Conservation (phyloP, 768 basidiomycete genomes). For the Mycena leptocephala region DNA sequence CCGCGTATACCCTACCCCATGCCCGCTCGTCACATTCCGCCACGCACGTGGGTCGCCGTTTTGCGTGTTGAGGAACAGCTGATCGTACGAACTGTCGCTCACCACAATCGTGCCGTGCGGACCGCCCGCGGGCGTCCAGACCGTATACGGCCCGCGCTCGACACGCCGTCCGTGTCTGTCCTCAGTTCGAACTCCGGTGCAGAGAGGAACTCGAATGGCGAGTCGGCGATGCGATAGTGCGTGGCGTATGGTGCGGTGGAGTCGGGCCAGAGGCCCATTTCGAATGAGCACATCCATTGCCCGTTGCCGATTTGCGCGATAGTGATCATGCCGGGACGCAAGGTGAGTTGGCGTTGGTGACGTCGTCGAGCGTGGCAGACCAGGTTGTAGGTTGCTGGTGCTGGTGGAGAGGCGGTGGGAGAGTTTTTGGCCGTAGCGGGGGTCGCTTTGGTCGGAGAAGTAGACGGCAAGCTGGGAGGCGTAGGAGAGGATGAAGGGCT, state of each 20-base stretch:
- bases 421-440: constrained; percentile 37
- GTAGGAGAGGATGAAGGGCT: constrained; percentile 36
- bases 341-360: constrained; percentile 26
- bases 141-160: constrained; percentile 27
- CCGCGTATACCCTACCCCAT: constrained; percentile 13
- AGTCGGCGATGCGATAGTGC: constrained; percentile 33
- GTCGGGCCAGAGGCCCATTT: constrained; percentile 30
- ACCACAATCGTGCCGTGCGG: constrained; percentile 35
- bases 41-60: constrained; percentile 12
- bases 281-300: constrained; percentile 38
- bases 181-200: constrained; percentile 21
- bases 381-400: constrained; percentile 32
- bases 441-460: constrained; percentile 41
- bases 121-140: constrained; percentile 38
- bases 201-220: constrained; percentile 35
- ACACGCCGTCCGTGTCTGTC: constrained; percentile 29
- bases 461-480: constrained; percentile 35
- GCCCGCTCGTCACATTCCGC: constrained; percentile 18
- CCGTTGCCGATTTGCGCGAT: constrained; percentile 38
- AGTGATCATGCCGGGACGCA: constrained; percentile 40
- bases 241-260: constrained; percentile 25
- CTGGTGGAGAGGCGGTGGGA: constrained; percentile 31
- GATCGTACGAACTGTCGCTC: constrained; percentile 24
- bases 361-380: constrained; percentile 35
- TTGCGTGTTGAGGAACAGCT: constrained; percentile 17